Conservation (phyloP, 169 alveolate species). For the Plasmodium vivax region DNA sequence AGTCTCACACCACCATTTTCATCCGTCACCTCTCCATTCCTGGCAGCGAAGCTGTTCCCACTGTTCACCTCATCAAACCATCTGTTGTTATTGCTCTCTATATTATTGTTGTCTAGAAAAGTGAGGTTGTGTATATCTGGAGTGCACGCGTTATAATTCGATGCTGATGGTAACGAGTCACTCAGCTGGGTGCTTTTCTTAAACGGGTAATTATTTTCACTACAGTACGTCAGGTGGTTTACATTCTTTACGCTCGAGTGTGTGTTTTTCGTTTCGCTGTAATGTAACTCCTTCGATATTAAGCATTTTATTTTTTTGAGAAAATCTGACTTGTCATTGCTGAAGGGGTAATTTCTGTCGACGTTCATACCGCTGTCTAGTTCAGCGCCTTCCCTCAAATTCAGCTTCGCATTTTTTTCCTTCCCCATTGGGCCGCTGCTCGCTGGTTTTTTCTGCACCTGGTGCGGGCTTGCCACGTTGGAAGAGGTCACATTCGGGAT, state of each 20-base stretch:
- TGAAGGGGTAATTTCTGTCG: slow-evolving; percentile 13
- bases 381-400: slow-evolving; percentile 30
- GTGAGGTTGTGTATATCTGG: background rate
- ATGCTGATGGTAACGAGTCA: slow-evolving; percentile 1
- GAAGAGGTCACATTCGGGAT: background rate
- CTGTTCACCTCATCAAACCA: background rate
- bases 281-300: slow-evolving; percentile 50
- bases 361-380: background rate
- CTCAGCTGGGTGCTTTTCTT: slow-evolving; percentile 20
- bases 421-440: background rate
- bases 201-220: background rate
- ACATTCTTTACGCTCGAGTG: slow-evolving; percentile 10
- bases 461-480: background rate
- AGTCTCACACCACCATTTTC: background rate
- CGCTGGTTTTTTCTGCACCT: background rate
- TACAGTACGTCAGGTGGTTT: background rate
- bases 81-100: background rate
- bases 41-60: background rate
- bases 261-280: slow-evolving; percentile 16
- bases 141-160: background rate
- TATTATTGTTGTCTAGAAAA: background rate
- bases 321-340: slow-evolving; percentile 42
- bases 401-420: slow-evolving; percentile 67
- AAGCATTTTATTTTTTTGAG: slow-evolving; percentile 53
- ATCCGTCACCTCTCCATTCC: background rate